Conservation (phyloP, 148 eudicot species). For the Rhododendron molle region DNA sequence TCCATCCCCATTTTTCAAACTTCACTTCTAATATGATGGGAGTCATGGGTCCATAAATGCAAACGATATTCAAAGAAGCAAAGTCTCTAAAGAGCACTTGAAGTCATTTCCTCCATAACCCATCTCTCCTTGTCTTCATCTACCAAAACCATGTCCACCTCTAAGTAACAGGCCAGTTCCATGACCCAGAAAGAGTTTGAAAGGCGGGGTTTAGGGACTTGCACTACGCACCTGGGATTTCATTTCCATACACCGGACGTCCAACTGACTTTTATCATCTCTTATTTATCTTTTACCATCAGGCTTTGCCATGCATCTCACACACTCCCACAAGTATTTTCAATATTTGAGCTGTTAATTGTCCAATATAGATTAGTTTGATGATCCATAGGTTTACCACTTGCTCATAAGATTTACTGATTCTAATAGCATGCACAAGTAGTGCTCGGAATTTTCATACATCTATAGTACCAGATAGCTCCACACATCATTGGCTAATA, state of each 20-base stretch:
- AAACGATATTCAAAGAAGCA: not conserved
- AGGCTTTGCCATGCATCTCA: not conserved
- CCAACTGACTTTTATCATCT: not conserved
- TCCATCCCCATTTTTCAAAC: not conserved
- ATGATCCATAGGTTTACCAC: not conserved
- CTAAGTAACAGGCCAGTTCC: not conserved
- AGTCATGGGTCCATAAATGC: not conserved
- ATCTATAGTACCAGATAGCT: not conserved
- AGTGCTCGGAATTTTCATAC: not conserved
- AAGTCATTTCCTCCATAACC: not conserved
- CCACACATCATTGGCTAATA: not conserved
- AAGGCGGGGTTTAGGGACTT: not conserved
- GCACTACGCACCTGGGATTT: not conserved
- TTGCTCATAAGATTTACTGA: not conserved
- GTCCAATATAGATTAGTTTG: not conserved
- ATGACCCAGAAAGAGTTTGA: not conserved
- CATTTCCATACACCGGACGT: not conserved
- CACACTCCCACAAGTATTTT: not conserved
- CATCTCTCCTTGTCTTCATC: not conserved
- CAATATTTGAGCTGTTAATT: not conserved
- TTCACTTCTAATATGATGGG: not conserved
- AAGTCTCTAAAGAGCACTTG: constrained; percentile 1
- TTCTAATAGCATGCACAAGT: not conserved
- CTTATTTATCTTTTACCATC: not conserved
- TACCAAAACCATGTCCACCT: not conserved